Conservation (phyloP, 768 basidiomycete genomes). For the Cyclocybe aegerita region DNA sequence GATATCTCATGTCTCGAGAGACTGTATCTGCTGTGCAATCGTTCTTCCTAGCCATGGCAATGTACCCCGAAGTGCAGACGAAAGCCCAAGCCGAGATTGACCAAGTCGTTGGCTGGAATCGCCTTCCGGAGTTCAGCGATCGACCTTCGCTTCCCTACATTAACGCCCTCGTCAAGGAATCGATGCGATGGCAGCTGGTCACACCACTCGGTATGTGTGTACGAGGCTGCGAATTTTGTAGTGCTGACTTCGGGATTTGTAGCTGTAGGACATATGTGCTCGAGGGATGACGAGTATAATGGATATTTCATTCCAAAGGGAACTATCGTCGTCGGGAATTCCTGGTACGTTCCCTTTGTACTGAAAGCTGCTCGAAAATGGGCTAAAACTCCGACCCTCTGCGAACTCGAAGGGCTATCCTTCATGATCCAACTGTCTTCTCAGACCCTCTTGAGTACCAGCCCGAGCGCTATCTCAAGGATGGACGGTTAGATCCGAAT, state of each 20-base stretch:
- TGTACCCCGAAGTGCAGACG: slow-evolving; percentile 21
- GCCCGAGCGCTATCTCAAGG: slow-evolving; percentile 31
- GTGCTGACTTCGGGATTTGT: not conserved
- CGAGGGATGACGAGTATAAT: slow-evolving; percentile 27
- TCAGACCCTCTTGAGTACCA: slow-evolving; percentile 22
- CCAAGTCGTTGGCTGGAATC: slow-evolving; percentile 18
- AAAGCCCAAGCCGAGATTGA: slow-evolving; percentile 27
- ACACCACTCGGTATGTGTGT: slow-evolving; percentile 13
- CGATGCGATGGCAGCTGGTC: slow-evolving; percentile 16
- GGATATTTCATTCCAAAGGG: slow-evolving; percentile 30
- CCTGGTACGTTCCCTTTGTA: slow-evolving; percentile 17
- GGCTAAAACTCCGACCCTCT: not conserved
- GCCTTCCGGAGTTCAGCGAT: slow-evolving; percentile 25
- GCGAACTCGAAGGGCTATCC: slow-evolving; percentile 11
- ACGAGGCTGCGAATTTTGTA: not conserved
- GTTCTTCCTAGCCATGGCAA: slow-evolving; percentile 23
- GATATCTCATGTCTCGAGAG: slow-evolving; percentile 4
- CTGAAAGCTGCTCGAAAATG: not conserved
- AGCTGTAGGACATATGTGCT: slow-evolving; percentile 23
- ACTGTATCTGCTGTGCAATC: slow-evolving; percentile 21
- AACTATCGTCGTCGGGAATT: slow-evolving; percentile 27
- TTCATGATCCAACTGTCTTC: slow-evolving; percentile 19
- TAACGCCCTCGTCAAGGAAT: slow-evolving; percentile 17
- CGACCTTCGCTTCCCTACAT: slow-evolving; percentile 21
- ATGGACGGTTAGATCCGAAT: slow-evolving; percentile 19